These are phyloP conservation scores for Mycogone perniciosa DNA, from an alignment of 2,329 filamentous ascomycete species.

Conservation along the genomic window DNA sequence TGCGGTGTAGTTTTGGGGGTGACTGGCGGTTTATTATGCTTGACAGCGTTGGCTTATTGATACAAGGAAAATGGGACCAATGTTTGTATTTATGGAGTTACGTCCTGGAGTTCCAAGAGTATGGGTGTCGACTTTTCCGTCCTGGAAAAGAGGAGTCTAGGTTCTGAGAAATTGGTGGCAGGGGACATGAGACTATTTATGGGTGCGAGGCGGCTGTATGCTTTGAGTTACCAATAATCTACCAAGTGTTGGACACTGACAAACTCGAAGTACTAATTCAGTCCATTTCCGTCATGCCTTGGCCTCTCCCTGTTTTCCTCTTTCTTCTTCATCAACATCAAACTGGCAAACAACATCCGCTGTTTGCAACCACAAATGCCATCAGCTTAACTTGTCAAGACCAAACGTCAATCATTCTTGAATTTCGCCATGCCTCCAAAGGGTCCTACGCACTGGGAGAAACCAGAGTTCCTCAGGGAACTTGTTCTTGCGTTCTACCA, in stretches of 20 bases:
- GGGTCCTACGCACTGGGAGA: conserved; percentile 23
- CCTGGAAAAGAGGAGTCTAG: neutral
- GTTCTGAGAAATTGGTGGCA: too few species aligned
- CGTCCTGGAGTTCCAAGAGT: neutral
- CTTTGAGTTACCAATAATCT: too few species aligned
- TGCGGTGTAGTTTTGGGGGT: too few species aligned
- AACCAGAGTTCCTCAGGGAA: conserved; percentile 27
- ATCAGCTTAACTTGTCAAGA: neutral
- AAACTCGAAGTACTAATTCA: too few species aligned
- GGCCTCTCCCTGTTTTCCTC: neutral
- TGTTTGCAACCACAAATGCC: neutral
- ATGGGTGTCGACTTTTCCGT: neutral
- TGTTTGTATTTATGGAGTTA: neutral
- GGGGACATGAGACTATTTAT: too few species aligned
- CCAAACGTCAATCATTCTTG: neutral
- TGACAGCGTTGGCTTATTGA: neutral
- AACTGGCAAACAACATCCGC: neutral
- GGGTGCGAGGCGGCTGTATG: too few species aligned
- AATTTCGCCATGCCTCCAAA: conserved; percentile 7
- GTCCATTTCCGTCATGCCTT: too few species aligned
- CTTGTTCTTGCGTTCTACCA: conserved; percentile 29
- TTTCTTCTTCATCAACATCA: neutral
- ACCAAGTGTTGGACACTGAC: too few species aligned
- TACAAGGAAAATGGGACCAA: neutral
- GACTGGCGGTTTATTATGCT: too few species aligned